Base-by-base conservation (phyloP, 2,329 filamentous ascomycete species). In the Pseudofabraea citricarpa region DNA sequence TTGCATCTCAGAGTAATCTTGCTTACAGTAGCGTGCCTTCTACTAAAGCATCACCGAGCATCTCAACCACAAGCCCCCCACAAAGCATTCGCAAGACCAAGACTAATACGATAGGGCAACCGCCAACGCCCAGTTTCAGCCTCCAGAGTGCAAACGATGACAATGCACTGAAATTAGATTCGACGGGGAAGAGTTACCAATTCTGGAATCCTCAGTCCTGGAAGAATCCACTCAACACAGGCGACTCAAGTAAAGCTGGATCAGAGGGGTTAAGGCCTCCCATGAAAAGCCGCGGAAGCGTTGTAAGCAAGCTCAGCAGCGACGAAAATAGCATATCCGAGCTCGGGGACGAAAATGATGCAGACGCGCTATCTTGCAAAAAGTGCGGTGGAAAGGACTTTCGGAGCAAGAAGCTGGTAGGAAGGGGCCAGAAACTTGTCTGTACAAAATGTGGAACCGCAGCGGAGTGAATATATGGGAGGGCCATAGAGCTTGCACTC, bases 301-400 rank as follows among this genome's bases (percentile, higher is more conserved):
- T 49, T 7, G 66, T 71, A 2, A 84, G 79, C 53, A 67, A 67
- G 33, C 60, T 84, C 35, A 85, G 77, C 57, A 81, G 75, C 49
- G n/a, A n/a, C n/a, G 77, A 80, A 70, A 45, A 65, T 66, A 16
- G 44, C 44, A 8, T 43, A 47, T 38, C 24, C 24, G 43, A 22
- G 36, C 47, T 16, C 40, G 64, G 63, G 12, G 69, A 70, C 4
- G 70, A 68, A 10, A 64, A 67, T 7, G 72, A 73, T 16, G 67
- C 67, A 13, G 70, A 73, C 40, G 66, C 71, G 26, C 61, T 77
- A 51, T 69, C 62, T 19, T 87, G 83, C 55, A 65, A 68, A 18
- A 72, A 71, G 47, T 88, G 84, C 55, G 73, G 74, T 4, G 72
- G 76, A 2, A 73, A 64, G 16, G 78, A 81, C 47, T 88, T 88